Percentiles rank a stretch among this genome's conserved stretches.
phyloP scores from a whole-genome alignment of 2,329 filamentous ascomycete genomes.

The Venturia oleaginea region DNA sequence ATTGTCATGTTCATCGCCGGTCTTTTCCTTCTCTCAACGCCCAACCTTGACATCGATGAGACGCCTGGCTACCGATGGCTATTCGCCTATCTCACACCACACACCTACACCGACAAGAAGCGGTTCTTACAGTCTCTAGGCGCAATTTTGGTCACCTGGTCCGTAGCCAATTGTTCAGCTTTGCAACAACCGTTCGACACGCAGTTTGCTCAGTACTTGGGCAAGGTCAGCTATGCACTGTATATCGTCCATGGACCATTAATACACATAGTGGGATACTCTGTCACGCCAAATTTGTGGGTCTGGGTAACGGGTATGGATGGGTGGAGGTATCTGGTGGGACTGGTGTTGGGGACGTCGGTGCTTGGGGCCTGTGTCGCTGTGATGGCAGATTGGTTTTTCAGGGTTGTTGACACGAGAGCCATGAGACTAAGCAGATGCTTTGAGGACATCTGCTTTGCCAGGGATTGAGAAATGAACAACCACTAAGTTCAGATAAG shows the following conservation, averaged over 20 bases:
- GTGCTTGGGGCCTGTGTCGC: constrained; percentile 13
- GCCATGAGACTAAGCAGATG: constrained; percentile 16
- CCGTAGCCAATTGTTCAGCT: constrained; percentile 22
- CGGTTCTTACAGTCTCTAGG: constrained; percentile 8
- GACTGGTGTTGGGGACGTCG: constrained; percentile 3
- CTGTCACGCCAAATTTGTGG: constrained; percentile 15
- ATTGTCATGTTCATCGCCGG: constrained; percentile 29
- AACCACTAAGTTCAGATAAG: no score
- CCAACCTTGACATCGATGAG: constrained; percentile 30
- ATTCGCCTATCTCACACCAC: constrained; percentile 7
- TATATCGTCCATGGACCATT: constrained; percentile 34
- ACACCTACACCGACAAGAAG: constrained; percentile 12
- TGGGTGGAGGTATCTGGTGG: not conserved
- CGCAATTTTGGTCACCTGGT: constrained; percentile 6
- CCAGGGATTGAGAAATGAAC: not conserved
- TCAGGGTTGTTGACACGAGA: constrained; percentile 15
- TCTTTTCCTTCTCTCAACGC: constrained; percentile 34
- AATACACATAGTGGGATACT: constrained; percentile 17
- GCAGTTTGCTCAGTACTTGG: constrained; percentile 35
- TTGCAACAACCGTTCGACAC: constrained; percentile 35
- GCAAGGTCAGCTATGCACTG: constrained; percentile 39
- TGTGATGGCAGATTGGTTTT: constrained; percentile 18
- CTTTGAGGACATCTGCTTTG: constrained; percentile 14
- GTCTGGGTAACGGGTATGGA: constrained; percentile 14
- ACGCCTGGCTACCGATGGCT: constrained; percentile 29